Evolutionary conservation across 2,329 filamentous ascomycete genomes (phyloP).

Genomic region (Fusarium multiceps): DNA sequence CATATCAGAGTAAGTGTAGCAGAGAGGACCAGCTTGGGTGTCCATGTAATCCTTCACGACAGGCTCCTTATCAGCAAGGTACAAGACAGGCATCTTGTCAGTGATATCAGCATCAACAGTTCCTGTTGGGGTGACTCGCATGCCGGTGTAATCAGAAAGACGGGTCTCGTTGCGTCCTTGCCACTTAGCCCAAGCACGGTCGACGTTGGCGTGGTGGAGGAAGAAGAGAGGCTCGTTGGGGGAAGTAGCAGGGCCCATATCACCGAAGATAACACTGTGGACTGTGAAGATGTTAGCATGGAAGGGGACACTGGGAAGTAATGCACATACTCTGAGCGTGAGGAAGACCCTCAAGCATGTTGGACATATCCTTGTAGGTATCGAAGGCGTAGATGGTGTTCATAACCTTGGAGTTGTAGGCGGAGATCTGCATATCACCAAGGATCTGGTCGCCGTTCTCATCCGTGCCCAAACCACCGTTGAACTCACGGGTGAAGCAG

Average conservation of each 20-base stretch:
- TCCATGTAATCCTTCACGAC: constrained; percentile 30
- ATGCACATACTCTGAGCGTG: constrained; percentile 17
- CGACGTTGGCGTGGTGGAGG: constrained; percentile 45
- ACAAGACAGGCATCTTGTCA: constrained; percentile 3
- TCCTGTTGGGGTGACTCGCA: not conserved
- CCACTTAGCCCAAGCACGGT: constrained; percentile 37
- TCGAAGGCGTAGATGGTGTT: constrained; percentile 23
- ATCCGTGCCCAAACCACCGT: not conserved
- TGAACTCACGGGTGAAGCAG: constrained; percentile 23
- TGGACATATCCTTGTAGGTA: constrained; percentile 1
- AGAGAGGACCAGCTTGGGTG: constrained; percentile 10
- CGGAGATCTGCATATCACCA: constrained; percentile 12
- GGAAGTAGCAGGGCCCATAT: constrained; percentile 44
- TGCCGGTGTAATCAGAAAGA: constrained; percentile 10
- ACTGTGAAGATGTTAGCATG: not conserved
- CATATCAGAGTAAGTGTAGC: constrained; percentile 24
- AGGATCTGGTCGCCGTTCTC: not conserved
- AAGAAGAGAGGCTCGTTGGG: constrained; percentile 47
- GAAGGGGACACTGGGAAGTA: fast-evolving
- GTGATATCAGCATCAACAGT: not conserved
- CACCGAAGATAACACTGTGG: constrained; percentile 37
- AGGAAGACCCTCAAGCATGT: constrained; percentile 14
- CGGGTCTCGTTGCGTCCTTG: constrained; percentile 19
- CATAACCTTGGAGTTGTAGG: constrained; percentile 17
- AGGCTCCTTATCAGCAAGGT: not conserved